Evolutionary conservation across 257 asterid genomes (phyloP), one percentile per base, ranked within the genome.

Genomic region (Thymus quinquecostatus): DNA sequence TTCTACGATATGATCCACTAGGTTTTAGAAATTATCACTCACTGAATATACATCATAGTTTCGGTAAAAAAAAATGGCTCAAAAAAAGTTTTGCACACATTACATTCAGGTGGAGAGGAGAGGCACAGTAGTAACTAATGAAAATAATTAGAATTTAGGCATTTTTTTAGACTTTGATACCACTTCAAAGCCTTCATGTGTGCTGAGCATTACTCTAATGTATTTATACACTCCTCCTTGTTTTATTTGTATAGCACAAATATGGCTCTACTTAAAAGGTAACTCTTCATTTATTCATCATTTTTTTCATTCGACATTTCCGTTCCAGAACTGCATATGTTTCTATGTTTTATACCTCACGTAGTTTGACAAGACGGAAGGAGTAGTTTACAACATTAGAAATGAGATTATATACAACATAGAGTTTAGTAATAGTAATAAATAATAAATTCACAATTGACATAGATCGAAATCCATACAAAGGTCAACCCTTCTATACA

Each of bases 401-500:
- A 21, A 21, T 21, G 21, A 21, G 21, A 21, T 21, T 21, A 21
- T 21, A 21, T 21, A 21, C 21, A 21, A 21, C 21, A 21, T 21
- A 21, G 21, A 21, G 21, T 21, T 21, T 21, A 21, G 21, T 21
- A 21, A 21, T 21, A 21, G 5, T 36, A 36, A 38, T 38, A 38
- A 4, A 38, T 38, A 38, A 38, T 5, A 38, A 38, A 38, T 38
- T 38, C 41, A 38, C 41, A 38, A 4, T 38, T 38, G 38, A 34
- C 38, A 34, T 34, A 1, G 38, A 34, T 34, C 38, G 28, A 50
- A 8, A 50, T 50, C 4, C 8, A 41, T 66, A 58, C 50, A 12
- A 56, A 41, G 49, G 59, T 30, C 66, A 73, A 50, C 78, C 69
- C 67, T 72, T 50, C 55, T 53, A 73, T 80, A 83, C 85, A 83